Conservation (phyloP, 2,329 filamentous ascomycete genomes). For the Pseudohalonectria lignicola region DNA sequence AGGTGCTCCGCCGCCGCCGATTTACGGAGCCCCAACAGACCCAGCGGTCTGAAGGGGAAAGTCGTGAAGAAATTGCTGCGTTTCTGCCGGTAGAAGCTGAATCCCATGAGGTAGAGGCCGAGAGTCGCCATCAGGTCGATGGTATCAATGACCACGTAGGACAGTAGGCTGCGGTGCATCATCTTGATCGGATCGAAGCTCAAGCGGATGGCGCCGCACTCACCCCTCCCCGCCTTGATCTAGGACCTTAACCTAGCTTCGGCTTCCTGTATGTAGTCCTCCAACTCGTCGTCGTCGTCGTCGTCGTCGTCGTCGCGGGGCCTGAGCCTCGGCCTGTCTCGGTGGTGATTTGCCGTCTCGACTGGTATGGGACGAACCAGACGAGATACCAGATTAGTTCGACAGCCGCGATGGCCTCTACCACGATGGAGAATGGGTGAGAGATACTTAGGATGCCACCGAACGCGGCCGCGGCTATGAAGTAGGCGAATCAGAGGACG, state of each 20-base stretch:
- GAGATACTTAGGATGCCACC: constrained; percentile 11
- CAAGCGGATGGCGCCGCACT: constrained; percentile 7
- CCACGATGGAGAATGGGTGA: constrained; percentile 12
- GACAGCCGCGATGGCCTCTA: constrained; percentile 10
- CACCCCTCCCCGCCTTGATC: constrained; percentile 6
- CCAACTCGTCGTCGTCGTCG: constrained; percentile 5
- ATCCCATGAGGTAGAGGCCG: constrained; percentile 5
- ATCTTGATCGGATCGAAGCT: constrained; percentile 9
- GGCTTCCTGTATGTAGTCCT: constrained; percentile 6
- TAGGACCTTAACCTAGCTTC: constrained; percentile 2
- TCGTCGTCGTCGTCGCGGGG: constrained; percentile 4
- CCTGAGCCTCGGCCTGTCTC: constrained; percentile 2
- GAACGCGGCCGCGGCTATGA: constrained; percentile 9
- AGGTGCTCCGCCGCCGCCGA: constrained; percentile 6
- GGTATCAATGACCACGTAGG: constrained; percentile 6
- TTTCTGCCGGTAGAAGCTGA: constrained; percentile 10
- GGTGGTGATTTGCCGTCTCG: constrained; percentile 5
- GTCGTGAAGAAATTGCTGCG: constrained; percentile 9
- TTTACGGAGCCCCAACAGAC: background rate
- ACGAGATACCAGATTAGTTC: constrained; percentile 10
- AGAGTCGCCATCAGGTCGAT: constrained; percentile 4
- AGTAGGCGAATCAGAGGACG: constrained; percentile 10
- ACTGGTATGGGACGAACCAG: constrained; percentile 9
- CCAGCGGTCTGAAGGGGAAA: constrained; percentile 9
- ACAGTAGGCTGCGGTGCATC: constrained; percentile 5